Evolutionary conservation across 495 filamentous ascomycete species (phyloP).

Genomic region (Penicillium robsamsonii): DNA sequence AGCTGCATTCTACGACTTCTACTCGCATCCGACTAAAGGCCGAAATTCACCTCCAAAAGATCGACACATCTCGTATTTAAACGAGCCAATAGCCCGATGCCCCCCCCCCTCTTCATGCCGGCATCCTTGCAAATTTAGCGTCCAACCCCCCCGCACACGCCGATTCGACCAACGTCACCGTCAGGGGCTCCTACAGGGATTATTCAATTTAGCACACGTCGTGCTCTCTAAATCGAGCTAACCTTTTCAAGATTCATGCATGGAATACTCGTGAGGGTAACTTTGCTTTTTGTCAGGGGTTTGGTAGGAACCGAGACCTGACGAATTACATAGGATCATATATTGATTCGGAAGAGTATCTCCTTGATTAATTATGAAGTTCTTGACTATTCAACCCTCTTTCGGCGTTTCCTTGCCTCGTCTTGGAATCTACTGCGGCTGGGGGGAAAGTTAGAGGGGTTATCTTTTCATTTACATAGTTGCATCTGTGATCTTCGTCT

Average conservation of each 20-base stretch:
- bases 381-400: background rate
- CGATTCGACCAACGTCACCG: background rate
- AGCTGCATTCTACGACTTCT: background rate
- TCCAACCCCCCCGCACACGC: background rate
- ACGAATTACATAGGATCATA: background rate
- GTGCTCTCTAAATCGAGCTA: background rate
- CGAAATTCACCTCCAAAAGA: background rate
- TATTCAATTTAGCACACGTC: background rate
- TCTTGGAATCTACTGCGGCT: constrained; percentile 6
- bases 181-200: constrained; percentile 8
- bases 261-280: background rate
- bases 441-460: constrained; percentile 24
- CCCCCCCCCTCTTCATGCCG: background rate
- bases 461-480: constrained; percentile 10
- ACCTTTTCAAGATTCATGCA: background rate
- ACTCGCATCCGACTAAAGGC: background rate
- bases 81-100: background rate
- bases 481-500: background rate
- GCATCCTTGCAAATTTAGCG: background rate
- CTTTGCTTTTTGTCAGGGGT: background rate
- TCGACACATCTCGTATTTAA: background rate
- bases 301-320: background rate
- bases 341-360: background rate
- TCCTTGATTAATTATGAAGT: background rate
- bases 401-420: background rate